Conservation (phyloP, 2,329 filamentous ascomycete genomes). For the Exophiala lecanii-corni region DNA sequence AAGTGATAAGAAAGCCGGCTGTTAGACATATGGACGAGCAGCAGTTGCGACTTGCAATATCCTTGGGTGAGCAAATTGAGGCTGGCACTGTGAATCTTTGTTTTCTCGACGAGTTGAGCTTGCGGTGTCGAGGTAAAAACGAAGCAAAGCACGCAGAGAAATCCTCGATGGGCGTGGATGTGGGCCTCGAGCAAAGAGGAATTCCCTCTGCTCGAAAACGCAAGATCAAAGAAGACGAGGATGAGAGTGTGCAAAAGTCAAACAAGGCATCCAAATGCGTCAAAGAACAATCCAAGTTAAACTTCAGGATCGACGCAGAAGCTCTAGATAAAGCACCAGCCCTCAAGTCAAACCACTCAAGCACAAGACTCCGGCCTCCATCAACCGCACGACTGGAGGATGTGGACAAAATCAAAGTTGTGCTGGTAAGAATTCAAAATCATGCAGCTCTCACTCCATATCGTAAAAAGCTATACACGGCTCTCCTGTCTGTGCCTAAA, state of each 20-base stretch:
- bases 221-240: not conserved
- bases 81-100: conserved; percentile 36
- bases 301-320: conserved; percentile 5
- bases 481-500: conserved; percentile 70
- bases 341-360: not conserved
- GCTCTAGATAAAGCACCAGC: conserved; percentile 6
- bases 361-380: not conserved
- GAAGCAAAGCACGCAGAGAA: conserved; percentile 19
- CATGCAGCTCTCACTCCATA: conserved; percentile 48
- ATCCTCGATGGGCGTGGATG: not conserved
- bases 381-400: not conserved
- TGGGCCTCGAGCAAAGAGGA: not conserved
- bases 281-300: conserved; percentile 17
- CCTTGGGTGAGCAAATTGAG: conserved; percentile 36
- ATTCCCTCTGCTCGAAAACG: not conserved
- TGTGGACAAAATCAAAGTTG: conserved; percentile 7
- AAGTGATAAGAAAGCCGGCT: conserved; percentile 39
- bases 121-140: conserved; percentile 36
- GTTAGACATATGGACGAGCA: conserved; percentile 39
- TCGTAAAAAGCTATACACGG: conserved; percentile 57
- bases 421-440: conserved; percentile 38
- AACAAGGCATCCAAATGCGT: not conserved
- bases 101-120: conserved; percentile 38
- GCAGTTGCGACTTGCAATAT: conserved; percentile 37
- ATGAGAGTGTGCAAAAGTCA: not conserved